Evolutionary conservation across 306 rosid species (phyloP).

Genomic region (Chamaecrista fasciculata): DNA sequence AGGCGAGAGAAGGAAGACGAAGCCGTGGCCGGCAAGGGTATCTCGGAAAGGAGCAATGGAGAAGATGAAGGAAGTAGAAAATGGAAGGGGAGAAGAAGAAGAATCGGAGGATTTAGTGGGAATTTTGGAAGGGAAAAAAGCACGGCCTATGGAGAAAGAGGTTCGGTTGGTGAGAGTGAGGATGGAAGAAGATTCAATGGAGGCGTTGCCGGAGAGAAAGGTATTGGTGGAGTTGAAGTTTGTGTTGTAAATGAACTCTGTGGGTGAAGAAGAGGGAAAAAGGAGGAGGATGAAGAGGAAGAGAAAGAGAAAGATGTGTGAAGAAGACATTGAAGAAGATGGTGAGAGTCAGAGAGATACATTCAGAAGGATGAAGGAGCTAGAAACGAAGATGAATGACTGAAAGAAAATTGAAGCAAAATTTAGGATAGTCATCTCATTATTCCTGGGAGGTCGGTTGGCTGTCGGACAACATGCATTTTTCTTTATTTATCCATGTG

Average conservation of each 20-base stretch:
- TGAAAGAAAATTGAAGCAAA: too few relatives aligned
- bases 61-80: constrained; percentile 54
- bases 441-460: too few relatives aligned
- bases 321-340: constrained; percentile 29
- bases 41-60: constrained; percentile 35
- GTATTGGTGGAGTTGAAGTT: constrained; percentile 47
- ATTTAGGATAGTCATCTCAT: too few relatives aligned
- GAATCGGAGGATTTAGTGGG: constrained; percentile 32
- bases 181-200: constrained; percentile 43
- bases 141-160: constrained; percentile 48
- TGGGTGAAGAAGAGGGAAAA: constrained; percentile 29
- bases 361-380: too few relatives aligned
- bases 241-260: constrained; percentile 51
- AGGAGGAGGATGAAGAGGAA: neutral
- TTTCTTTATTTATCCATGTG: too few relatives aligned
- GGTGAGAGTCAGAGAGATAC: neutral
- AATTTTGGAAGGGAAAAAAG: constrained; percentile 46
- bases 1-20: constrained; percentile 45
- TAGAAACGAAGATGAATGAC: too few relatives aligned
- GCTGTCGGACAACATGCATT: too few relatives aligned
- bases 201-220: constrained; percentile 38
- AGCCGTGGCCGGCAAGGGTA: constrained; percentile 50
- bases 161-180: constrained; percentile 44
- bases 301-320: constrained; percentile 11
- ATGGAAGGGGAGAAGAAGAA: constrained; percentile 35